Conservation (phyloP, 352 stramenopile genomes). For the Aphanomyces euteiches region DNA sequence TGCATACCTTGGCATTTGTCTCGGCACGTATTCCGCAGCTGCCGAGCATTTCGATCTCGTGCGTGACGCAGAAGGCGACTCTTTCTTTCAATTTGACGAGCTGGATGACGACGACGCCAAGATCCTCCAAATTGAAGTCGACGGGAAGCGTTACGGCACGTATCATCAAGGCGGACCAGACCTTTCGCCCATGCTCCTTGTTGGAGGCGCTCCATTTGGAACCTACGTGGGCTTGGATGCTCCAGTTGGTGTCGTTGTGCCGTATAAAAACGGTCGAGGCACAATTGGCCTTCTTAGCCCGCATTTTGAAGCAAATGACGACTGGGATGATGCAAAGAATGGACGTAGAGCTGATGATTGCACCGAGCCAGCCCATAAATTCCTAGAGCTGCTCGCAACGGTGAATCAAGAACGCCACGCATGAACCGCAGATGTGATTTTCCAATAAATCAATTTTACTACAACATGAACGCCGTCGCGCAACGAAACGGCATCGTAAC, state of each 20-base stretch:
- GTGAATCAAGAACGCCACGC: not conserved
- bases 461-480: not conserved
- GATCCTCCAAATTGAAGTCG: conserved; percentile 1
- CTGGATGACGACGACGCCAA: conserved; percentile 13
- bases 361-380: not conserved
- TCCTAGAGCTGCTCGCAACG: conserved; percentile 6
- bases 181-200: conserved; percentile 7
- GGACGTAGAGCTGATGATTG: not conserved
- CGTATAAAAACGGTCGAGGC: not conserved
- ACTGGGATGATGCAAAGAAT: conserved; percentile 16
- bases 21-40: conserved; percentile 4
- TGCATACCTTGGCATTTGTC: conserved; percentile 8
- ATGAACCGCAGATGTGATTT: not conserved
- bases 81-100: conserved; percentile 21
- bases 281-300: conserved; percentile 21
- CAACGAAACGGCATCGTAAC: conserved; percentile 53
- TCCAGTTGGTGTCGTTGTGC: conserved; percentile 9
- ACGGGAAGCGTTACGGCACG: conserved; percentile 2
- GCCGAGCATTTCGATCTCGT: conserved; percentile 17
- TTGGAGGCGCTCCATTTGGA: conserved; percentile 8
- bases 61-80: not conserved
- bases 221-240: not conserved
- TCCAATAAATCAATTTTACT: not conserved
- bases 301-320: conserved; percentile 20
- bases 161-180: conserved; percentile 19